These are phyloP conservation scores for Carex pumila DNA, from an alignment of 176 grass and related monocot species.

Conservation along the genomic window DNA sequence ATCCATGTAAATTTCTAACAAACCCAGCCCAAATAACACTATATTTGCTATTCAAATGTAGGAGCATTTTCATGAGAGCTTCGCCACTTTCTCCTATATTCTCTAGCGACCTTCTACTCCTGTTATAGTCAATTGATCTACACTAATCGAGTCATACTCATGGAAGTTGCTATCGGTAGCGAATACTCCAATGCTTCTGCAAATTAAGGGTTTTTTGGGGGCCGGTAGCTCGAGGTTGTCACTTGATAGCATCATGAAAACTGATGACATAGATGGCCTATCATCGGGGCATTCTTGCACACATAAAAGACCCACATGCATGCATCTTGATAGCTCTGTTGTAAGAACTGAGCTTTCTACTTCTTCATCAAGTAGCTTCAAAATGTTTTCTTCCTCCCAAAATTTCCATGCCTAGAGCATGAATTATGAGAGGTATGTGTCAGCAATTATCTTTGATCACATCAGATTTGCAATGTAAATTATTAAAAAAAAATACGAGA, in stretches of 20 bases:
- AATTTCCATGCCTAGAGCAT: neutral
- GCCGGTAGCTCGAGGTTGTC: neutral
- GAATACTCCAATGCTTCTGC: neutral
- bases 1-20: too few species aligned
- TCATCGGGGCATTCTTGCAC: neutral
- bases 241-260: neutral
- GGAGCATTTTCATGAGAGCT: neutral
- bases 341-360: neutral
- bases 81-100: neutral
- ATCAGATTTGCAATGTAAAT: neutral
- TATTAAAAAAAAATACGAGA: neutral
- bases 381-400: neutral
- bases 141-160: neutral
- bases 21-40: neutral
- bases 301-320: neutral
- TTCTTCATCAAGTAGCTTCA: neutral
- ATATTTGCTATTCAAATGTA: neutral
- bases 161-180: neutral
- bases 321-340: neutral
- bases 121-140: neutral
- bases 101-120: neutral
- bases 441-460: neutral
- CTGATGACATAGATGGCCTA: neutral
- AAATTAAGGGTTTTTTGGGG: neutral
- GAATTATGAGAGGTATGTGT: neutral